Base-by-base conservation (phyloP, 345 rosid species). In the Gossypium stocksii region DNA sequence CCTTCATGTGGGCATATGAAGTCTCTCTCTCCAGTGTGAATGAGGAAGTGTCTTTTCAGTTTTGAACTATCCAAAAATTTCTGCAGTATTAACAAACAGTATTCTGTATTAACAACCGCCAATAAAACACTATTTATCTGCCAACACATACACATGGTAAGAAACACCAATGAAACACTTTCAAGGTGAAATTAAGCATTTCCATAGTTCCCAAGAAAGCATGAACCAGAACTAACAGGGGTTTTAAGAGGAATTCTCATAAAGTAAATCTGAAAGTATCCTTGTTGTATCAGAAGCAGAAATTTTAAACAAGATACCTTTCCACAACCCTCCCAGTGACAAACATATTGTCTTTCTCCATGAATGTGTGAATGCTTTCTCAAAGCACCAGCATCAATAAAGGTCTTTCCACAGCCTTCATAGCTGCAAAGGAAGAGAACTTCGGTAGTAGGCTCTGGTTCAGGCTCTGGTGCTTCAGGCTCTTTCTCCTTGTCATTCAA, bases 61-160 rank as follows among this genome's bases (percentile, higher is more conserved):
- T 95, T 95, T 46, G 99, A 95, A 87, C 98, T 91, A 84, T 95
- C 99, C 83, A 93, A 80, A 86, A 95, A 95, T 87, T 95, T 95
- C 98, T 95, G 91, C 89, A 85, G 64, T 73, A 83, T 66, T 62
- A 80, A 71, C 57, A 71, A 41, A 74, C 43, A 45, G 22, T 41
- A 51, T 56, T 62, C 46, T 54, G n/a, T 17, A 56, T 27, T 22
- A 54, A 43, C 34, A 52, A 27, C 43, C 9, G 25, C 9, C 44
- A 68, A 68, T 68, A 19, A 15, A 44, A 44, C 11, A 66, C 34
- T 1, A 43, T 27, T 41, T 43, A 41, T 43, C 45, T n/a, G 51
- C 49, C 63, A 74, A 29, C 34, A 41, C 41, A 5, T 4, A 56
- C 58, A 65, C 43, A 16, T 20, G 66, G 16, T 29, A 51, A 70